Evolutionary conservation across 768 basidiomycete species (phyloP).

Genomic region (Lactarius vividus): DNA sequence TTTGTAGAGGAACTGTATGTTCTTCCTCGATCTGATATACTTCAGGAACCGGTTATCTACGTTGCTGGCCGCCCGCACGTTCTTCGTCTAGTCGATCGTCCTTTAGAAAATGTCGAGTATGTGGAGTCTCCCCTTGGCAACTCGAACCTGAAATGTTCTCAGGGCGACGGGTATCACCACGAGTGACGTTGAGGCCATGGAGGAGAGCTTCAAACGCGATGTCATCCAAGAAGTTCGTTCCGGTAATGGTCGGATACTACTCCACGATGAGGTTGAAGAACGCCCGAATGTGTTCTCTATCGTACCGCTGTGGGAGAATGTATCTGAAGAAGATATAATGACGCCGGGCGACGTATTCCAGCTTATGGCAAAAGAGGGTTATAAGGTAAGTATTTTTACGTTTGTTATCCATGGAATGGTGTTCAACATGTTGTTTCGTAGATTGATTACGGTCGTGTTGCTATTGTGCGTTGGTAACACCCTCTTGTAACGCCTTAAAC

Average conservation of each 20-base stretch:
- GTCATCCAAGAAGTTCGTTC: constrained; percentile 76
- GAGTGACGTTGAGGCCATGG: constrained; percentile 88
- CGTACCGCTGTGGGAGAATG: constrained; percentile 92
- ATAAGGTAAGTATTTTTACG: constrained; percentile 45
- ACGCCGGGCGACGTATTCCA: constrained; percentile 83
- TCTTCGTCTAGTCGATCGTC: constrained; percentile 79
- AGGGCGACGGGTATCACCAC: constrained; percentile 95
- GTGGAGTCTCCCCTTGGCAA: constrained; percentile 30
- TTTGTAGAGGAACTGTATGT: constrained; percentile 32
- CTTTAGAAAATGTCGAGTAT: constrained; percentile 93
- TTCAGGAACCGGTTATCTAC: constrained; percentile 89
- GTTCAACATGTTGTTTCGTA: constrained; percentile 32
- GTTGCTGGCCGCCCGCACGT: constrained; percentile 87
- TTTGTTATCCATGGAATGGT: not conserved
- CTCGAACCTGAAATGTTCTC: not conserved
- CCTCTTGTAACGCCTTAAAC: not conserved
- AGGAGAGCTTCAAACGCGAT: constrained; percentile 81
- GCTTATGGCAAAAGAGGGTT: constrained; percentile 72
- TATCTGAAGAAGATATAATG: constrained; percentile 77
- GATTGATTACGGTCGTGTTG: constrained; percentile 86
- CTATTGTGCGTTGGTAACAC: constrained; percentile 60
- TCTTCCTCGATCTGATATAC: constrained; percentile 16
- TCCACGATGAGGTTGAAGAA: constrained; percentile 96
- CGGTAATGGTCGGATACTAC: constrained; percentile 72
- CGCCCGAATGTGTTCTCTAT: constrained; percentile 86